phyloP scores from a whole-genome alignment of 192 early-diverging fungal species.

The Chytriomyces sp. region DNA sequence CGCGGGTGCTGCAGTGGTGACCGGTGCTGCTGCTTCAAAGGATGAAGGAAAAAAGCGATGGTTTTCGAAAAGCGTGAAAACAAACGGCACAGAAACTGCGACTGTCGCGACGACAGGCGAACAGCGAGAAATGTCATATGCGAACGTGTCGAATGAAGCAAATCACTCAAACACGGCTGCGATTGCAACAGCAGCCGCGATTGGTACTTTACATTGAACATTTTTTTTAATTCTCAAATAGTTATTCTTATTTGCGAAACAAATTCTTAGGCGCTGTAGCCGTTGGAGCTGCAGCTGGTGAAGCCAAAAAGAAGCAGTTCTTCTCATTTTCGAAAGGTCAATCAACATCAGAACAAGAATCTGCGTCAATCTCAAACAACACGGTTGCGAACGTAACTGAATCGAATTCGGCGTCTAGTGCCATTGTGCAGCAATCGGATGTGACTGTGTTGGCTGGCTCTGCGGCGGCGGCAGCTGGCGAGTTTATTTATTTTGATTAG shows the following conservation, averaged over 20 bases:
- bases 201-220: not conserved
- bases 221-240: not conserved
- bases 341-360: too few relatives aligned
- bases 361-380: not conserved
- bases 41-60: not conserved
- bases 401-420: not conserved
- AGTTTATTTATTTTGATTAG: not conserved
- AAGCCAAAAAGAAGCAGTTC: not conserved
- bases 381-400: not conserved
- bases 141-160: too few relatives aligned
- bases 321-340: too few relatives aligned
- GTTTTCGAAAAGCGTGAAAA: too few relatives aligned
- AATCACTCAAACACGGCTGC: too few relatives aligned
- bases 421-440: not conserved
- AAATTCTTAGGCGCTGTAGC: not conserved
- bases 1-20: not conserved
- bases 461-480: constrained; percentile 9
- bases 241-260: not conserved
- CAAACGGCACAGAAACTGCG: too few relatives aligned
- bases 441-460: not conserved
- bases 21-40: not conserved
- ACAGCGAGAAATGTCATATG: too few relatives aligned
- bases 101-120: too few relatives aligned
- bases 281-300: constrained; percentile 11
- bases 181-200: not conserved